Conservation (phyloP, 2,329 filamentous ascomycete species). For the Fusarium sp. region DNA sequence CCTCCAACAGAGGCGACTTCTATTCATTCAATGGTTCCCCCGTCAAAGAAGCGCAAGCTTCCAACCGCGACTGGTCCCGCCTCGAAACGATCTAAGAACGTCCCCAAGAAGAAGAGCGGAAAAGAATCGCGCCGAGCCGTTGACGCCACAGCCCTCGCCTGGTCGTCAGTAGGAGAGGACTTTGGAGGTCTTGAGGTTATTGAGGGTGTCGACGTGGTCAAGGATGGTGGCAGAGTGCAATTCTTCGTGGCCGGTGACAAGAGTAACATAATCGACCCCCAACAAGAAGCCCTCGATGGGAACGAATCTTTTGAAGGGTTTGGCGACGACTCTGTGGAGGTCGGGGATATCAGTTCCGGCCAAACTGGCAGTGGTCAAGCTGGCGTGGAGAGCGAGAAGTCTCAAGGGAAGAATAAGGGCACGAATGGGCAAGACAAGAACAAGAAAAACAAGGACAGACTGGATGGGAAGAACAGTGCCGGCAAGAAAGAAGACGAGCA, state of each 20-base stretch:
- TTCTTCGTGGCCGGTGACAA: constrained; percentile 64
- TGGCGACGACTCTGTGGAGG: constrained; percentile 61
- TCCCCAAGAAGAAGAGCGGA: constrained; percentile 50
- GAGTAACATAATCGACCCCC: constrained; percentile 53
- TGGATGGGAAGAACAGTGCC: constrained; percentile 47
- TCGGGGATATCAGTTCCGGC: constrained; percentile 51
- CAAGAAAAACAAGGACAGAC: constrained; percentile 52
- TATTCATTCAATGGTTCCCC: constrained; percentile 50
- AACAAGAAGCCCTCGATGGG: constrained; percentile 50
- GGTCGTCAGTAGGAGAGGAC: constrained; percentile 88
- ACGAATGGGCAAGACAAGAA: constrained; percentile 51
- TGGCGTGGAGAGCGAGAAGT: constrained; percentile 49
- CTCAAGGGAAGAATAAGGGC: constrained; percentile 50
- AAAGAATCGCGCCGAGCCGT: constrained; percentile 52
- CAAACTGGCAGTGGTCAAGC: constrained; percentile 51
- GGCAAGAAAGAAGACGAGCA: constrained; percentile 48
- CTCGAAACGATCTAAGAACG: constrained; percentile 55
- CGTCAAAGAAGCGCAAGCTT: constrained; percentile 58
- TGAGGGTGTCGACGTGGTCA: constrained; percentile 88
- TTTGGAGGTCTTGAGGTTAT: constrained; percentile 95
- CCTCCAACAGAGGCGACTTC: constrained; percentile 16
- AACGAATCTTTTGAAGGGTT: constrained; percentile 76
- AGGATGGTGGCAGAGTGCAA: constrained; percentile 69
- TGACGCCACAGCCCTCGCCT: constrained; percentile 64
- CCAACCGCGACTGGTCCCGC: constrained; percentile 50